These are phyloP conservation scores for Fusarium coicis DNA, from an alignment of 2,329 filamentous ascomycete genomes.

Conservation along the genomic window DNA sequence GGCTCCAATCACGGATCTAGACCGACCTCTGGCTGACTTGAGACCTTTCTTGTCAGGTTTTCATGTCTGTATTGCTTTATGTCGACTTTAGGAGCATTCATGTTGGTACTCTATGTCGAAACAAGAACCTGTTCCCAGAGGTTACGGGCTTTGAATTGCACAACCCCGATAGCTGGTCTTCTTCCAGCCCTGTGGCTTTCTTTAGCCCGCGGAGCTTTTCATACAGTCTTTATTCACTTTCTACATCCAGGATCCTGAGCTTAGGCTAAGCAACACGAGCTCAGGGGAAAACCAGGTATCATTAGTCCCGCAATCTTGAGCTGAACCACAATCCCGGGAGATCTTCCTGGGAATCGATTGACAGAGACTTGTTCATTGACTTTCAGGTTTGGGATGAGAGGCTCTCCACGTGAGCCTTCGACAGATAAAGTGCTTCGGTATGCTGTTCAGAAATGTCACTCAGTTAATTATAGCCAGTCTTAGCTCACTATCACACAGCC, in stretches of 20 bases:
- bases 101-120: background rate
- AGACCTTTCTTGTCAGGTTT: no score
- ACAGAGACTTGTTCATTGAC: background rate
- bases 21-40: no score
- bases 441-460: background rate
- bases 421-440: background rate
- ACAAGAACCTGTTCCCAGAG: no score
- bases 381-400: background rate
- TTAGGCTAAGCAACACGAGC: no score
- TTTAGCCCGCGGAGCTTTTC: no score
- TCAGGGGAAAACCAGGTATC: background rate
- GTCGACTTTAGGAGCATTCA: background rate
- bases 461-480: constrained; percentile 22
- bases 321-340: background rate
- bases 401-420: background rate
- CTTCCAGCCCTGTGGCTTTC: no score
- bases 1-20: background rate
- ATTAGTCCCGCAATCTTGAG: background rate
- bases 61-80: background rate
- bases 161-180: no score
- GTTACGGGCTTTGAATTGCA: no score
- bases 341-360: background rate
- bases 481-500: background rate
- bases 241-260: no score
- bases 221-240: no score